Base-by-base conservation (phyloP, 331 rosid genomes). In the Pyracantha coccinea region DNA sequence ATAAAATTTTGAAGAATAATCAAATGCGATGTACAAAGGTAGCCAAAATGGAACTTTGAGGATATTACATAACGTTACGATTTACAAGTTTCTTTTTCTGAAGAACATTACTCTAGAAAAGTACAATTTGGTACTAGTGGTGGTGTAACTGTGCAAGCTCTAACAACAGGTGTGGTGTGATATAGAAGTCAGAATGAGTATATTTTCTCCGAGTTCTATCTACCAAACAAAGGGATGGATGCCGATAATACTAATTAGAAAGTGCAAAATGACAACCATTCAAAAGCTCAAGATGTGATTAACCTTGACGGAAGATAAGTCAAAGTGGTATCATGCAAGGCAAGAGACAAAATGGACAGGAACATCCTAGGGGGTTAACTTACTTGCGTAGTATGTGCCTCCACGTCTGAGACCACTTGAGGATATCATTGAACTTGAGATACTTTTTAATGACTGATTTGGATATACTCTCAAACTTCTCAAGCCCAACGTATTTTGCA, bases 321-420 rank as follows among this genome's bases (percentile, higher is more conserved):
- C 45, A 38, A 38, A 10, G 45, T 10, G 45, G 4, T 3, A 38
- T 38, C 14, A 3, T 38, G 45, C 45, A 38, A 38, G 45, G 14
- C 45, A 38, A 38, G 45, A 38, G 45, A 38, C 45, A 38, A 35
- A 35, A 10, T 0, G 45, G 45, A 38, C 1, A 10, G 45, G 9
- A 27, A 44, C 57, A 6, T 52, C 21, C 8, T 52, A 19, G 33
- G 33, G 64, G 57, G 59, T 53, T 31, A 64, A 83, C 97, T 88
- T 85, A 94, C 99, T 80, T 84, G 71, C 84, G 85, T 81, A 94
- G 70, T 73, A 94, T 90, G 77, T 31, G 9, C 79, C 76, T 87
- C 66, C 85, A 82, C 23, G 63, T 32, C 61, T 17, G 16, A 61
- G 86, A 70, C 74, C 89, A 81, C 72, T 80, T 87, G 75, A 25